Percentiles rank a stretch among this genome's conserved stretches.
Evolutionary conservation across 805 yeast species (phyloP).

Genomic region (Zygosaccharomyces rouxii): DNA sequence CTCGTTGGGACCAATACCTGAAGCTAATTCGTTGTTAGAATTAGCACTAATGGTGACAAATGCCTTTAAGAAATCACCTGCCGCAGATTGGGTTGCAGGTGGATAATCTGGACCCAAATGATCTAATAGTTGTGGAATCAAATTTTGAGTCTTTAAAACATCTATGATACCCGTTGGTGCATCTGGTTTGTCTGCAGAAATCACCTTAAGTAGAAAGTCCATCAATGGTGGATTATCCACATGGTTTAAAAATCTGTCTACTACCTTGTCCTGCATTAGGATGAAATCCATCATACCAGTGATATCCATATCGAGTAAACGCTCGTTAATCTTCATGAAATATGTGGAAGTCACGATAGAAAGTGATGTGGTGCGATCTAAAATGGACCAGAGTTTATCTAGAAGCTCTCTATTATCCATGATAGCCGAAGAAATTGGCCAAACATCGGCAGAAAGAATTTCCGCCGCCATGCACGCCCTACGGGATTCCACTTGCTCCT

Average conservation of each 20-base stretch:
- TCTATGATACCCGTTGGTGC: conserved; percentile 83
- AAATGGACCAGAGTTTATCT: conserved; percentile 70
- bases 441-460: conserved; percentile 83
- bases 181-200: conserved; percentile 90
- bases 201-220: conserved; percentile 85
- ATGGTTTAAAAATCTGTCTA: conserved; percentile 75
- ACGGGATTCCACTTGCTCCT: conserved; percentile 37
- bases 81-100: conserved; percentile 81
- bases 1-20: conserved; percentile 94
- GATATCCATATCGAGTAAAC: conserved; percentile 81
- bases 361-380: conserved; percentile 63
- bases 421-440: conserved; percentile 88
- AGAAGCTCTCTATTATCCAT: conserved; percentile 68
- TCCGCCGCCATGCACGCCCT: conserved; percentile 78
- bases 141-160: conserved; percentile 61
- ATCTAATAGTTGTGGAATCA: conserved; percentile 68
- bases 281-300: conserved; percentile 72
- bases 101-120: conserved; percentile 64
- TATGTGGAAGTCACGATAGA: conserved; percentile 77
- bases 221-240: conserved; percentile 90
- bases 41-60: conserved; percentile 91
- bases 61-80: conserved; percentile 93
- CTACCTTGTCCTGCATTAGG: conserved; percentile 61
- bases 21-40: conserved; percentile 77
- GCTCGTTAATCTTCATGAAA: conserved; percentile 89